Conservation (phyloP, 371 early-diverging fungal genomes). For the Mycotypha africana region DNA sequence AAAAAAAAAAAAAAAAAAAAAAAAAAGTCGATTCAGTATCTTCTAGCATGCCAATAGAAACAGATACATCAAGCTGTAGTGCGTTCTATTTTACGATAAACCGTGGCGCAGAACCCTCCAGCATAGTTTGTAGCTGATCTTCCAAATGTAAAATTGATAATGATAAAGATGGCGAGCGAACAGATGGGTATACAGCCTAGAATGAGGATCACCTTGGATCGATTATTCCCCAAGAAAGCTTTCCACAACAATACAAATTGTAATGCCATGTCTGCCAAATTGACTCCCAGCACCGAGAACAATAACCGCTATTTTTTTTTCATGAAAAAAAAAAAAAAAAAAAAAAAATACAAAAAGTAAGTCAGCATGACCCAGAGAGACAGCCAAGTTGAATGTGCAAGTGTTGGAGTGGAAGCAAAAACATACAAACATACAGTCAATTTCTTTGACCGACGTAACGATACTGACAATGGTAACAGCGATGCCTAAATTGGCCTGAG, state of each 20-base stretch:
- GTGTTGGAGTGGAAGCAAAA: too few relatives aligned
- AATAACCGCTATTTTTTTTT: slow-evolving; percentile 17
- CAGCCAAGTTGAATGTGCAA: too few relatives aligned
- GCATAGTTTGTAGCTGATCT: slow-evolving; percentile 14
- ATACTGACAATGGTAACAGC: slow-evolving; percentile 33
- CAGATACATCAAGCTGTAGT: not conserved
- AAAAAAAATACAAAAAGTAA: too few relatives aligned
- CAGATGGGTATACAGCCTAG: slow-evolving; percentile 27
- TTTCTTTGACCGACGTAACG: slow-evolving; percentile 16
- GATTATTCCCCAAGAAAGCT: slow-evolving; percentile 38
- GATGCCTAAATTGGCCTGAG: slow-evolving; percentile 30
- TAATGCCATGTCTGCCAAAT: slow-evolving; percentile 30
- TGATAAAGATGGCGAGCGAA: slow-evolving; percentile 26
- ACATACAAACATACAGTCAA: slow-evolving; percentile 40
- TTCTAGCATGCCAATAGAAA: too few relatives aligned
- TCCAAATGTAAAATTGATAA: slow-evolving; percentile 29
- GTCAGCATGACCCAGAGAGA: too few relatives aligned
- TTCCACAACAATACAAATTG: slow-evolving; percentile 41
- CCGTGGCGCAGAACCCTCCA: slow-evolving; percentile 22
- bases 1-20: too few relatives aligned
- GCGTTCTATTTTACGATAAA: slow-evolving; percentile 24
- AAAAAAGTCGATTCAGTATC: too few relatives aligned
- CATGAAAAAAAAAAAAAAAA: not conserved
- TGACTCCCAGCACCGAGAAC: slow-evolving; percentile 40
- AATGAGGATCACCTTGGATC: slow-evolving; percentile 24